Conservation (phyloP, 2,329 filamentous ascomycete genomes). For the Botrytis sinoallii region DNA sequence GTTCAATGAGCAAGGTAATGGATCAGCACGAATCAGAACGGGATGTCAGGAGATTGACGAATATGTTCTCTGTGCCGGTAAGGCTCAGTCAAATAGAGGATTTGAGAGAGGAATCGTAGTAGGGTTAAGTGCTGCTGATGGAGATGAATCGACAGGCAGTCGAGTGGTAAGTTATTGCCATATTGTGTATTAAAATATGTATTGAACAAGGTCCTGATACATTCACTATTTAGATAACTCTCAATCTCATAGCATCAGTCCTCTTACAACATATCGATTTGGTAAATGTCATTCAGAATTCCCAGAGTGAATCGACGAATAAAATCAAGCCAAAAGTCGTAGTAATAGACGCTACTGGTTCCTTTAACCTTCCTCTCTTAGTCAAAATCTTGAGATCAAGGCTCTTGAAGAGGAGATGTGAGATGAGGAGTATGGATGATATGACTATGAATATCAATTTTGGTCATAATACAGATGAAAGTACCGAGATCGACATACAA, state of each 20-base stretch:
- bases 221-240: conserved; percentile 27
- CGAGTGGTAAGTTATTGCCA: conserved; percentile 31
- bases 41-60: conserved; percentile 27
- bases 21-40: conserved; percentile 24
- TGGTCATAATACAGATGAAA: neutral
- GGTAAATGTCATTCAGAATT: neutral
- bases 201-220: conserved; percentile 1
- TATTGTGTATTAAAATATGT: neutral
- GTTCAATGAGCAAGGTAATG: conserved; percentile 20
- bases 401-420: conserved; percentile 8
- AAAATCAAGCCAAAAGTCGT: conserved; percentile 24
- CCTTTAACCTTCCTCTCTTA: conserved; percentile 32
- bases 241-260: conserved; percentile 31
- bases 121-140: conserved; percentile 33
- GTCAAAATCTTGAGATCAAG: conserved; percentile 31
- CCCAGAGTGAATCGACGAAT: neutral
- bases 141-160: conserved; percentile 30
- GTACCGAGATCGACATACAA: conserved; percentile 16
- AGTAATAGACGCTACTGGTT: conserved; percentile 36
- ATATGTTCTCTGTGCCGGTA: conserved; percentile 28
- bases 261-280: conserved; percentile 17
- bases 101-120: conserved; percentile 32
- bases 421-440: neutral
- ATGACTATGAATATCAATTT: neutral
- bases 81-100: conserved; percentile 19